phyloP scores from a whole-genome alignment of 177 flowering plant genomes.

The Vitis hybrid region DNA sequence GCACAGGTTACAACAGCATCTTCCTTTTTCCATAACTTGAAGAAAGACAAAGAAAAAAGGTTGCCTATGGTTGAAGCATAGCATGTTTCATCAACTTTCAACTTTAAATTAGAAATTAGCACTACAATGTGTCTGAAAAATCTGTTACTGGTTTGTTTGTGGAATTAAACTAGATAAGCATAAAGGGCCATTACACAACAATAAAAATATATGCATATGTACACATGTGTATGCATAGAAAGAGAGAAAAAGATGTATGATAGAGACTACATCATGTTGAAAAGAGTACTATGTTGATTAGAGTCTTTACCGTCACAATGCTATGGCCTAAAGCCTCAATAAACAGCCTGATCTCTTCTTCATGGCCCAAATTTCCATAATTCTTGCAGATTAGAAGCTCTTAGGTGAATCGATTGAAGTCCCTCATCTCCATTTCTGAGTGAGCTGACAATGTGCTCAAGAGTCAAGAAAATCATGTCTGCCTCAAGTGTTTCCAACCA shows the following conservation, averaged over 20 bases:
- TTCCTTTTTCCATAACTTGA: too few species aligned
- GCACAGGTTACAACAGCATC: too few species aligned
- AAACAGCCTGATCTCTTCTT: conserved; percentile 16
- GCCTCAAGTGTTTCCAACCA: conserved; percentile 61
- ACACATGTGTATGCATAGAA: too few species aligned
- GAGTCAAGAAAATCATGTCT: conserved; percentile 34
- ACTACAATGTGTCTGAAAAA: too few species aligned
- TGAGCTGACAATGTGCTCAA: conserved; percentile 50
- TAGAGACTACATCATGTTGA: not conserved
- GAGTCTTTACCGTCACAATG: not conserved
- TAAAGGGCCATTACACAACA: too few species aligned
- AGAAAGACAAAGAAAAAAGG: too few species aligned
- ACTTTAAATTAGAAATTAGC: too few species aligned
- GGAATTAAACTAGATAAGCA: too few species aligned
- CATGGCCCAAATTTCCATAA: conserved; percentile 35
- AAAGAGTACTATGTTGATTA: not conserved
- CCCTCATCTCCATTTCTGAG: conserved; percentile 55
- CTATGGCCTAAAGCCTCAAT: conserved; percentile 24
- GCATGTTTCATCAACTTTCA: too few species aligned
- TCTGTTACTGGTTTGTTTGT: too few species aligned
- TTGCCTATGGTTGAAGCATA: too few species aligned
- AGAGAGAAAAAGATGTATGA: not conserved
- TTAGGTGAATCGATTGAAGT: conserved; percentile 46
- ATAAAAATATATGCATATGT: too few species aligned
- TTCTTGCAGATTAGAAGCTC: conserved; percentile 53